Percentiles rank a stretch among this genome's conserved stretches.
phyloP scores from a whole-genome alignment of 345 rosid genomes.

The Populus nigra region DNA sequence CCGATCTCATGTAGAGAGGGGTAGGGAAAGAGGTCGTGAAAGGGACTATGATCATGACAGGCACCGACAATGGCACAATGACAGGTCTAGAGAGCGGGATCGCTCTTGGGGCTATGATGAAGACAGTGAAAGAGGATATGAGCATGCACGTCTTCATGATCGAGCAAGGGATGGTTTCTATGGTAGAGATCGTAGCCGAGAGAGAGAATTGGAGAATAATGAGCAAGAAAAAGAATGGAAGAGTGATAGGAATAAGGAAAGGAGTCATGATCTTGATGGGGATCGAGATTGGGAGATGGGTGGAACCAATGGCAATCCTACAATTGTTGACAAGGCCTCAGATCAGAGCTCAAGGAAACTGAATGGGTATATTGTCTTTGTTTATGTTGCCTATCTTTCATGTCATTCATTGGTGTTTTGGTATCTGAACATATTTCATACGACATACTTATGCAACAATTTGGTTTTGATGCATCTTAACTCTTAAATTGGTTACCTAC shows the following conservation, averaged over 20 bases:
- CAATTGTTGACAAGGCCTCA: conserved; percentile 31
- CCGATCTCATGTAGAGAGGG: conserved; percentile 34
- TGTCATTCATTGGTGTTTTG: too few species aligned
- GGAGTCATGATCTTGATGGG: conserved; percentile 28
- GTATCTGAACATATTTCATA: too few species aligned
- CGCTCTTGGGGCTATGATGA: conserved; percentile 45
- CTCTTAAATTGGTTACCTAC: too few species aligned
- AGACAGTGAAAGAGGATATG: conserved; percentile 50
- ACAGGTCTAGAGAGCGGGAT: conserved; percentile 58
- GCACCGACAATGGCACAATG: conserved; percentile 40
- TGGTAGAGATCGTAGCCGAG: conserved; percentile 46
- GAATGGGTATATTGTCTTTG: conserved; percentile 44
- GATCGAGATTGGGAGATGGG: conserved; percentile 42
- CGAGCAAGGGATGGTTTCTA: conserved; percentile 39
- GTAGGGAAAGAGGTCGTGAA: conserved; percentile 53
- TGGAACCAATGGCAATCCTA: conserved; percentile 29
- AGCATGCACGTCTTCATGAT: conserved; percentile 37
- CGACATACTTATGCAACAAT: too few species aligned
- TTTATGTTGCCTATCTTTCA: background rate
- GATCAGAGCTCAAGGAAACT: conserved; percentile 42
- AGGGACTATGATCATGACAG: conserved; percentile 39
- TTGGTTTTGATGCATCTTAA: too few species aligned
- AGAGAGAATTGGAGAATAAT: conserved; percentile 37
- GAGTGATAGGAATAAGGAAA: conserved; percentile 26
- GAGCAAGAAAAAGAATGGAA: conserved; percentile 39